Evolutionary conservation across 1,284 basidiomycete species (phyloP), one percentile per base, ranked within the genome.

Genomic region (Pseudozyma thailandica): DNA sequence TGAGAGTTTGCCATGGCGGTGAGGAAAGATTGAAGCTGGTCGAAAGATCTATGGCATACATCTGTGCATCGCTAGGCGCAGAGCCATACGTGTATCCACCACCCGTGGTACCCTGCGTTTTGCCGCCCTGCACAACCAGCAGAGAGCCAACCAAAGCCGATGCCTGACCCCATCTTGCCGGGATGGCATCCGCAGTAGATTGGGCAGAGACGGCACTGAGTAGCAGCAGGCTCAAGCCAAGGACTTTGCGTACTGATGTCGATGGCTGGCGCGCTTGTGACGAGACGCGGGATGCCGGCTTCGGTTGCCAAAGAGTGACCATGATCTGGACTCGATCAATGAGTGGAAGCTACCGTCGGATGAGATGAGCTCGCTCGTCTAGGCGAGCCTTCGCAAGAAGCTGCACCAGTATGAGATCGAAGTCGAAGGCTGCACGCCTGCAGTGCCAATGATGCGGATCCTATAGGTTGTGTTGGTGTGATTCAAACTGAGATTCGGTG

Each of bases 41-140:
- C 1, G 70, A 66, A 18, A 80, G 56, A 45, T 80, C 73, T 46
- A 80, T 66, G 2, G 57, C 30, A 43, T 72, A 69, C 49, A 78
- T 69, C 21, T 75, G 69, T 13, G 49, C 55, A 43, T 72, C 60
- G 50, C 52, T 69, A 3, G 75, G 77, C 2, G 70, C 78, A 4
- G 75, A 77, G 41, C 30, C 64, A 56, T 75, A 80, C 2, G 78
- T 77, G 49, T 64, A 79, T 13, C 73, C 75, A 15, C 68, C 69
- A 27, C 76, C 76, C 1, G 54, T 54, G 25, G 55, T 59, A 23
- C 73, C 77, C 30, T 75, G 69, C 3, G 75, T 78, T 48, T 80
- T 79, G 41, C 78, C 78, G 15, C 78, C 78, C 41, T 80, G 77
- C 6, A 80, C 61, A 38, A 80, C 50, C 13, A 77, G 60, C 35